These are phyloP conservation scores for Cymbidium sinense DNA, from an alignment of 106 monocot genomes.

Conservation along the genomic window DNA sequence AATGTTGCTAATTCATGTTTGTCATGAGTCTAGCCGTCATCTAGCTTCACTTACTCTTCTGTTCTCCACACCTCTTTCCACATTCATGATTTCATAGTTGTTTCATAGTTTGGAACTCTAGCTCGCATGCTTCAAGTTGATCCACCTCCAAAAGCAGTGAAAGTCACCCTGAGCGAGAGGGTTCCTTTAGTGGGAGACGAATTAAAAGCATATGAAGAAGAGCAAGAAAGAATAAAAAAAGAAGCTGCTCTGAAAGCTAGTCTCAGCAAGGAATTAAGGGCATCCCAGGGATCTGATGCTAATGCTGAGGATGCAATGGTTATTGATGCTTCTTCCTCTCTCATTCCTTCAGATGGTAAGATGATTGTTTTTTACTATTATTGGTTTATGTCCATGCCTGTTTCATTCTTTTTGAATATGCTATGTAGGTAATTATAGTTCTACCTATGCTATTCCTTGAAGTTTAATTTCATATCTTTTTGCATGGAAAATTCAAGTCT, in stretches of 20 bases:
- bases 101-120: slow-evolving; percentile 84
- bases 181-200: slow-evolving; percentile 91
- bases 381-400: neutral
- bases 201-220: slow-evolving; percentile 91
- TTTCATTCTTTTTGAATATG: neutral
- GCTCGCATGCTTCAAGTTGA: slow-evolving; percentile 99
- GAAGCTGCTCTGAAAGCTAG: slow-evolving; percentile 73
- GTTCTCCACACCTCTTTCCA: neutral
- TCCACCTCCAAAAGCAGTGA: slow-evolving; percentile 98
- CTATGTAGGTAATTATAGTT: too few relatives aligned
- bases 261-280: slow-evolving; percentile 49
- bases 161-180: slow-evolving; percentile 85
- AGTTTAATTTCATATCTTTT: neutral
- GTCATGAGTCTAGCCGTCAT: neutral
- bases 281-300: slow-evolving; percentile 45
- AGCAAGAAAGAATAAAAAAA: slow-evolving; percentile 67
- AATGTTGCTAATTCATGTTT: slow-evolving; percentile 1
- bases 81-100: slow-evolving; percentile 9
- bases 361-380: neutral
- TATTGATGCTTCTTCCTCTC: slow-evolving; percentile 53
- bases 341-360: slow-evolving; percentile 47
- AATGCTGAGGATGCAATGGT: slow-evolving; percentile 69
- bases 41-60: neutral
- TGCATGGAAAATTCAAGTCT: neutral
- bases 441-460: too few relatives aligned